Percentiles rank a stretch among this genome's conserved stretches.
Evolutionary conservation across 2,329 filamentous ascomycete genomes (phyloP).

Genomic region (Aaosphaeria pasadenensis): DNA sequence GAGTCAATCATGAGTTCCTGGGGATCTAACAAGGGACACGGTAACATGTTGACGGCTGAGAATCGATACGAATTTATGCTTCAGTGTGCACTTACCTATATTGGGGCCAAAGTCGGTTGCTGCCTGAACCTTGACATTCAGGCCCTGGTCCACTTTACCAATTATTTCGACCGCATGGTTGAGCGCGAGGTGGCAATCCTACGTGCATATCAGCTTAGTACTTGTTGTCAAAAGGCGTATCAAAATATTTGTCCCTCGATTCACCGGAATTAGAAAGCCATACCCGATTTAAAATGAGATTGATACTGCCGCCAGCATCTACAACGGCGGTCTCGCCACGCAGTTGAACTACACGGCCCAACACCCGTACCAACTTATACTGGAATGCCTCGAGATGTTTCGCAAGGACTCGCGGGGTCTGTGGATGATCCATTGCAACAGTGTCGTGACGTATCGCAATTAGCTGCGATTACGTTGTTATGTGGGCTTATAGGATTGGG

Average conservation of each 20-base stretch:
- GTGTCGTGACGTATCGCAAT: too few relatives aligned
- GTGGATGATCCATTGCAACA: slow-evolving; percentile 22
- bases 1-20: background rate
- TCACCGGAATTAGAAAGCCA: background rate
- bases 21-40: background rate
- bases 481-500: too few relatives aligned
- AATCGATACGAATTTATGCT: background rate
- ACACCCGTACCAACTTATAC: slow-evolving; percentile 71
- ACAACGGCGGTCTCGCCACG: slow-evolving; percentile 77
- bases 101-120: slow-evolving; percentile 66
- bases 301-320: slow-evolving; percentile 75
- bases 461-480: too few relatives aligned
- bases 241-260: background rate
- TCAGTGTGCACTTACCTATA: slow-evolving; percentile 58
- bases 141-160: slow-evolving; percentile 73
- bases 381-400: slow-evolving; percentile 73
- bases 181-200: slow-evolving; percentile 69
- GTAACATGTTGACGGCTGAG: background rate
- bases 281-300: slow-evolving; percentile 71
- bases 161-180: slow-evolving; percentile 74
- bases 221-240: background rate
- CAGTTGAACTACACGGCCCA: slow-evolving; percentile 81
- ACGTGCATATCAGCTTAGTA: background rate
- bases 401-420: slow-evolving; percentile 78
- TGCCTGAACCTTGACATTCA: slow-evolving; percentile 67